These are phyloP conservation scores for Mortierella hygrophila DNA, from an alignment of 192 early-diverging fungal genomes.

Conservation along the genomic window DNA sequence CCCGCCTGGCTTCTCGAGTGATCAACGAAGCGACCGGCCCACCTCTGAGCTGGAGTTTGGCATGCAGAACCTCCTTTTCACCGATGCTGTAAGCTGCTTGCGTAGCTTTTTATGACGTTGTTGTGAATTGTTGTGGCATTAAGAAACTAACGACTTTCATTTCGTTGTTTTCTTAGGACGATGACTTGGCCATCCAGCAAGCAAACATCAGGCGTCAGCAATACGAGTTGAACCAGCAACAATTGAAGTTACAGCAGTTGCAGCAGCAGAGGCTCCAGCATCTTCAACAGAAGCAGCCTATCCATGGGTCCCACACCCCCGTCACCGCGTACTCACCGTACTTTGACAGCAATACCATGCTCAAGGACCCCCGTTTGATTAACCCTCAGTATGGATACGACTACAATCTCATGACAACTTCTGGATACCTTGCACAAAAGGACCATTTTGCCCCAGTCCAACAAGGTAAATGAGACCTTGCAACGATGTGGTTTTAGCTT, in stretches of 20 bases:
- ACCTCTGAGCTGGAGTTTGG: constrained; percentile 63
- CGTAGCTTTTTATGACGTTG: not conserved
- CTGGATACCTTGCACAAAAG: constrained; percentile 38
- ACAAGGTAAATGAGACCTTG: constrained; percentile 23
- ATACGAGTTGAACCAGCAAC: constrained; percentile 60
- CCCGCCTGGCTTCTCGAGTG: constrained; percentile 52
- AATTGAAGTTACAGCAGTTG: constrained; percentile 66
- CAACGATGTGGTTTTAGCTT: not conserved
- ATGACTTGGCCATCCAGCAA: constrained; percentile 56
- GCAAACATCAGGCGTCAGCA: constrained; percentile 58
- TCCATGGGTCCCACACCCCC: constrained; percentile 53
- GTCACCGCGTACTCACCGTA: constrained; percentile 51
- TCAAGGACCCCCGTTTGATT: constrained; percentile 45
- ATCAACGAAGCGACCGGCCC: constrained; percentile 39
- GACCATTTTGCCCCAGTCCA: constrained; percentile 27
- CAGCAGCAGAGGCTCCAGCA: constrained; percentile 52
- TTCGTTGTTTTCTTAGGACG: constrained; percentile 36
- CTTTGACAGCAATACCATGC: constrained; percentile 48
- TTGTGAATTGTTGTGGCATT: not conserved
- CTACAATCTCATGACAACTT: constrained; percentile 37
- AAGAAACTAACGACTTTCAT: not conserved
- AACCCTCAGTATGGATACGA: constrained; percentile 52
- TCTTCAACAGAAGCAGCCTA: constrained; percentile 20
- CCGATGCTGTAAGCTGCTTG: constrained; percentile 43
- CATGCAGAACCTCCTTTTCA: constrained; percentile 65